Conservation (phyloP, 345 rosid genomes). For the Salix viminalis region DNA sequence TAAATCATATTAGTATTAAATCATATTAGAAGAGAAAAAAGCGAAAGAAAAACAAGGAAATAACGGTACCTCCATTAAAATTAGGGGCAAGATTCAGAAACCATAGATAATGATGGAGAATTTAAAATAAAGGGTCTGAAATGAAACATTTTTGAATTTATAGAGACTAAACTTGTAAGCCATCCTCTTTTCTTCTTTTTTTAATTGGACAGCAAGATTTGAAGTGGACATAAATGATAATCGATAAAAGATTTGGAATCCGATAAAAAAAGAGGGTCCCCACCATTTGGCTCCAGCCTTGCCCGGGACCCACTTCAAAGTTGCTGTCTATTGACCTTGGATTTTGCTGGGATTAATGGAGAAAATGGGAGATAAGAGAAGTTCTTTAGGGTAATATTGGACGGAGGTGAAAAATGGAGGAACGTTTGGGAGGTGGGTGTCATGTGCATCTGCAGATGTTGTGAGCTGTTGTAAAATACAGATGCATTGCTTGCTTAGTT, state of each 20-base stretch:
- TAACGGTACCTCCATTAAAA: not conserved
- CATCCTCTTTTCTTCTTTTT: not conserved
- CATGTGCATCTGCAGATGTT: not conserved
- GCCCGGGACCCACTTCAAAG: not conserved
- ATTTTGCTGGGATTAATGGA: not conserved
- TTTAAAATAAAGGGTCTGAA: not conserved
- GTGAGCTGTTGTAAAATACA: not conserved
- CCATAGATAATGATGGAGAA: not conserved
- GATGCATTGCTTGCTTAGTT: no score
- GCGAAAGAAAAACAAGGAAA: not conserved
- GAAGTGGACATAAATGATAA: not conserved
- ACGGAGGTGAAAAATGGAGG: not conserved
- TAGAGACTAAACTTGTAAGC: not conserved
- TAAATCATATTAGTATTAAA: no score
- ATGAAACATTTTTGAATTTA: not conserved
- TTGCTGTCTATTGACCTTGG: not conserved
- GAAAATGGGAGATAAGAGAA: not conserved
- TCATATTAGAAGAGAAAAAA: no score
- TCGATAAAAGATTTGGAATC: constrained; percentile 3
- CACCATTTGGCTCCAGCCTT: constrained; percentile 3
- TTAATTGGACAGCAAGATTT: not conserved
- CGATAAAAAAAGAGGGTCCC: not conserved
- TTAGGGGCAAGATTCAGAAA: not conserved
- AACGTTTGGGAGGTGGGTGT: not conserved
- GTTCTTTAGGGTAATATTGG: not conserved